phyloP scores from a whole-genome alignment of 2,329 filamentous ascomycete genomes.

The Trichoderma sp. region DNA sequence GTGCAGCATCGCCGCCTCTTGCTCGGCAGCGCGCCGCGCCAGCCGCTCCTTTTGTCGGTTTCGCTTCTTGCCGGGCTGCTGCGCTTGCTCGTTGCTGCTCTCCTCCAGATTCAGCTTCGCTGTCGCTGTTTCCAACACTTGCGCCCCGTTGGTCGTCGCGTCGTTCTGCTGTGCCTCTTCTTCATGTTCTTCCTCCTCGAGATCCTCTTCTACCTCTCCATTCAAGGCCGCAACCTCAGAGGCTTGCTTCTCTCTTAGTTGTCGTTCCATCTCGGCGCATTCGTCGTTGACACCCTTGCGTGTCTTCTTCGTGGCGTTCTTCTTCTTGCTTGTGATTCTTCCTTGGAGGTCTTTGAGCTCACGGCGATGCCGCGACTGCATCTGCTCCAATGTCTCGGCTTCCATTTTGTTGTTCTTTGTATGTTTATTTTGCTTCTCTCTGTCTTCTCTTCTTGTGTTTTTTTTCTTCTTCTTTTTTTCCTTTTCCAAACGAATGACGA shows the following conservation, averaged over 20 bases:
- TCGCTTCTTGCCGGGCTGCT: slow-evolving; percentile 60
- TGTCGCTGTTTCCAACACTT: slow-evolving; percentile 22
- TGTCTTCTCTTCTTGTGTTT: neutral
- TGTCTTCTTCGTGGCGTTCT: slow-evolving; percentile 87
- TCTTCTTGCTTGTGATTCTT: slow-evolving; percentile 91
- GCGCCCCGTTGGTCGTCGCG: neutral
- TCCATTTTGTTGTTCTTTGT: slow-evolving; percentile 28
- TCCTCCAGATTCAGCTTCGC: slow-evolving; percentile 27
- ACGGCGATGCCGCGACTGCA: slow-evolving; percentile 78
- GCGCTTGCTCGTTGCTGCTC: slow-evolving; percentile 22
- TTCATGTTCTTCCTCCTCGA: slow-evolving; percentile 9
- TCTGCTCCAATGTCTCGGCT: slow-evolving; percentile 65
- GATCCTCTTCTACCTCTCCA: slow-evolving; percentile 25
- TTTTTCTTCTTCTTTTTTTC: neutral
- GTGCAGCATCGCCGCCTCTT: slow-evolving; percentile 63
- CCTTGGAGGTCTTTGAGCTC: slow-evolving; percentile 85
- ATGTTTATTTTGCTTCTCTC: neutral
- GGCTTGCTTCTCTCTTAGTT: slow-evolving; percentile 64
- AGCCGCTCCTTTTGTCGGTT: slow-evolving; percentile 91
- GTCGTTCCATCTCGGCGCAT: slow-evolving; percentile 67
- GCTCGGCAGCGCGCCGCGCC: slow-evolving; percentile 82
- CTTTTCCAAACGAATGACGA: neutral
- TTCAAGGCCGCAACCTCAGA: slow-evolving; percentile 52
- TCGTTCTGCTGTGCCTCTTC: slow-evolving; percentile 3
- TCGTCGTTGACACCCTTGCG: slow-evolving; percentile 73